phyloP scores from a whole-genome alignment of 805 yeast genomes.

The Danielia oregonensis region DNA sequence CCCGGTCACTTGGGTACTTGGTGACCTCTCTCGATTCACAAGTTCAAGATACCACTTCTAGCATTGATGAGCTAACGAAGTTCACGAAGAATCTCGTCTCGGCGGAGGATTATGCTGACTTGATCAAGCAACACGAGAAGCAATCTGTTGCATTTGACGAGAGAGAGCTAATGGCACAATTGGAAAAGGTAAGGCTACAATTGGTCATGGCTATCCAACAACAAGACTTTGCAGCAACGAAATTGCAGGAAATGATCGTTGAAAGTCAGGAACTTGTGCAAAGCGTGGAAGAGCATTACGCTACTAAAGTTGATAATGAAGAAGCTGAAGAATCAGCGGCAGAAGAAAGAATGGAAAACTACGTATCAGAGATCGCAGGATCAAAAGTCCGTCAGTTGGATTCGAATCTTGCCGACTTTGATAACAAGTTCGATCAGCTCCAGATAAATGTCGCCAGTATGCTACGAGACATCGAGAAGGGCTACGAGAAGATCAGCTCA shows the following conservation, averaged over 20 bases:
- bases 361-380: slow-evolving; percentile 8
- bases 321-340: slow-evolving; percentile 13
- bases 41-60: slow-evolving; percentile 8
- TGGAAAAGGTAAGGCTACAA: slow-evolving; percentile 28
- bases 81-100: slow-evolving; percentile 5
- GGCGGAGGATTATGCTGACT: slow-evolving; percentile 6
- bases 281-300: slow-evolving; percentile 29
- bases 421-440: slow-evolving; percentile 6
- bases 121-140: not conserved
- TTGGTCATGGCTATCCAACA: slow-evolving; percentile 38
- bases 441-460: slow-evolving; percentile 3
- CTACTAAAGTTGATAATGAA: slow-evolving; percentile 17
- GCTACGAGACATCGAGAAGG: slow-evolving; percentile 1
- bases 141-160: slow-evolving; percentile 5
- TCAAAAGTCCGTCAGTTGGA: slow-evolving; percentile 15
- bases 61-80: slow-evolving; percentile 6
- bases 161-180: slow-evolving; percentile 14
- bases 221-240: slow-evolving; percentile 30
- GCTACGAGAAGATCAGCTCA: slow-evolving; percentile 3
- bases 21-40: slow-evolving; percentile 9
- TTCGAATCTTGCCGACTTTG: slow-evolving; percentile 10
- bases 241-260: slow-evolving; percentile 28
- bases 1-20: not conserved
- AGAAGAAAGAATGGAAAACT: slow-evolving; percentile 10
- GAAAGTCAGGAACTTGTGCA: slow-evolving; percentile 33